Base-by-base conservation (phyloP, 768 basidiomycete genomes). In the Baorangia bicolor region DNA sequence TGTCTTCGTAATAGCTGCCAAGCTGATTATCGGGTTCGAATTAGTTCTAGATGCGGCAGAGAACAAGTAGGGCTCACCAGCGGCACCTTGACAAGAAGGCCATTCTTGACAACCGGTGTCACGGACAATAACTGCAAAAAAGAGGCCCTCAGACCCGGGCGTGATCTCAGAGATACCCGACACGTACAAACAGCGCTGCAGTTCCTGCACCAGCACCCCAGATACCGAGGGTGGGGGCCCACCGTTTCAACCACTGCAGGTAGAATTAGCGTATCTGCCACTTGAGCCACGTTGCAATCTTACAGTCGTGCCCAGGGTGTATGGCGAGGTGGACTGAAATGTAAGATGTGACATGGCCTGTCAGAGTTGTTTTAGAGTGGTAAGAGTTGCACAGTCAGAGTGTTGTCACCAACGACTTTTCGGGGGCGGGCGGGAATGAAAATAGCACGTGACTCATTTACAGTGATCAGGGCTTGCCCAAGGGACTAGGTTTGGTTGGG, bases 101-200 rank as follows among this genome's bases (percentile, higher is more conserved):
- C 87, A 39, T 85, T 84, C 74, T 83, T 87, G 60, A 94, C 87
- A 40, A 92, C 78, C n/a, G 92, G 92, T 1, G 90, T 92, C 45
- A 90, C 88, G 7, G 91, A 92, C 49, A 92, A 79, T 34, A 92
- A 60, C 88, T 91, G 65, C 37, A 53, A 48, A 46, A 55, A 54
- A 40, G 49, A 37, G 37, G 21, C n/a, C 38, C n/a, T 62, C 23
- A 49, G 35, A 53, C 31, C 18, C 13, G 38, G 33, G 21, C 10
- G 31, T 11, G 25, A 45, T 41, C 10, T 12, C 18, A 48, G 13
- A 38, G 25, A 25, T 10, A 34, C 4, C 27, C 16, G 49, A 51
- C 50, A 68, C 71, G 49, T 69, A 92, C 90, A 66, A 89, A 79
- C 66, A 91, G 72, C 45, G 79, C 87, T 47, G 83, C 81, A 31